Percentiles rank a stretch among this genome's conserved stretches.
These are phyloP conservation scores for Umbilicaria muhlenbergii DNA, from an alignment of 495 filamentous ascomycete genomes.

Conservation along the genomic window DNA sequence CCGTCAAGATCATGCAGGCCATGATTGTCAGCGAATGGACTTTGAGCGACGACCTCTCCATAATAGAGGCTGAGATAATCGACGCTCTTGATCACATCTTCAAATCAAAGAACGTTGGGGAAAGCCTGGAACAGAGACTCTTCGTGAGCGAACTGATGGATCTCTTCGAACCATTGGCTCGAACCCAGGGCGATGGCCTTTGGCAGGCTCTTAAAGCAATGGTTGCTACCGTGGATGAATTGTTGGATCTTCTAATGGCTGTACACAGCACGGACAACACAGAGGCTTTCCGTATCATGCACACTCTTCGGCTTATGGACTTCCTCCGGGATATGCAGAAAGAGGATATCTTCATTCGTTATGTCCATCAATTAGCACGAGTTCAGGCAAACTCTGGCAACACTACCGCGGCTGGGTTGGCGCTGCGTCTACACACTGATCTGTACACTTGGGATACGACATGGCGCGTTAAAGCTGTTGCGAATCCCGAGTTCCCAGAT, in stretches of 20 bases:
- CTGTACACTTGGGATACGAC: constrained; percentile 81
- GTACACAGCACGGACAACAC: constrained; percentile 68
- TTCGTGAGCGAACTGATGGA: constrained; percentile 77
- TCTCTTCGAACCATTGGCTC: constrained; percentile 58
- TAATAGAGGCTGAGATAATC: constrained; percentile 93
- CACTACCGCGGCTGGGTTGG: constrained; percentile 79
- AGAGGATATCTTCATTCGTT: constrained; percentile 91
- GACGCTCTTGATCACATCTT: constrained; percentile 87
- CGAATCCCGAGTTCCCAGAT: constrained; percentile 61
- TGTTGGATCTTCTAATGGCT: constrained; percentile 83
- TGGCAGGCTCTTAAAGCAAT: constrained; percentile 62
- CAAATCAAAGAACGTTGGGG: constrained; percentile 72
- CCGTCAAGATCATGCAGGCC: constrained; percentile 82
- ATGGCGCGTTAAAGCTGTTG: constrained; percentile 47
- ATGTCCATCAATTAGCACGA: constrained; percentile 82
- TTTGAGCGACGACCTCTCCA: constrained; percentile 78
- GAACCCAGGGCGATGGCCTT: constrained; percentile 52
- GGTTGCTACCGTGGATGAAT: constrained; percentile 71
- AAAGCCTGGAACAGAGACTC: constrained; percentile 79
- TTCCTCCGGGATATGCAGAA: constrained; percentile 95
- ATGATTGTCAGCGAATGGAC: constrained; percentile 99
- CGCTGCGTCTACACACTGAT: constrained; percentile 80
- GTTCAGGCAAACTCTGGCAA: constrained; percentile 63
- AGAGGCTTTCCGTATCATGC: constrained; percentile 65
- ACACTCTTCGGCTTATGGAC: constrained; percentile 85